These are phyloP conservation scores for Cudoniella acicularis DNA, from an alignment of 495 filamentous ascomycete species.

Conservation along the genomic window DNA sequence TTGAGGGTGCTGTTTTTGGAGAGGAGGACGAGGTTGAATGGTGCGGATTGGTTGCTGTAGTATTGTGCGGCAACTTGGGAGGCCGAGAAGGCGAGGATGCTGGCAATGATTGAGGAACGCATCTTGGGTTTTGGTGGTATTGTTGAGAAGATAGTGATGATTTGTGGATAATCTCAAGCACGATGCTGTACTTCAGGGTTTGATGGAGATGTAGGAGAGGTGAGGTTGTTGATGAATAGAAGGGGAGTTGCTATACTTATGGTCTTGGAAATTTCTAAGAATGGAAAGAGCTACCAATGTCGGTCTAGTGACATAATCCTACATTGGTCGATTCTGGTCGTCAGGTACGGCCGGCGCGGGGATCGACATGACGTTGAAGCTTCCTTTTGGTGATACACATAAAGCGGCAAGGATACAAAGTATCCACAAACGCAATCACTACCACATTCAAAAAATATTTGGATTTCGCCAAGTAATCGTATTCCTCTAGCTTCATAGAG, in stretches of 20 bases:
- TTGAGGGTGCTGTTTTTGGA: slow-evolving; percentile 25
- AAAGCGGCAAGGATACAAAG: too few relatives aligned
- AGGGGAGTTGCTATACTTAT: too few relatives aligned
- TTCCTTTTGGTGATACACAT: background rate
- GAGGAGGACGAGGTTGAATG: slow-evolving; percentile 38
- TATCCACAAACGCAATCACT: too few relatives aligned
- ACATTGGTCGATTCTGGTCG: background rate
- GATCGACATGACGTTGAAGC: background rate
- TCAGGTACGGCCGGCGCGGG: background rate
- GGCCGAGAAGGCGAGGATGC: slow-evolving; percentile 27
- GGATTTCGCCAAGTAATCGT: too few relatives aligned
- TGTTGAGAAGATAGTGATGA: background rate
- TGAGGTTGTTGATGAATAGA: too few relatives aligned
- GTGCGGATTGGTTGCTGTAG: slow-evolving; percentile 32
- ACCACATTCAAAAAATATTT: too few relatives aligned
- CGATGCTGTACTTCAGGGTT: background rate
- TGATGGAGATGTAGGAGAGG: background rate
- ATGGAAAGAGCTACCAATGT: background rate
- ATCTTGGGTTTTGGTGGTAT: slow-evolving; percentile 18
- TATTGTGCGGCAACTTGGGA: slow-evolving; percentile 32
- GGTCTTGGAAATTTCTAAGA: too few relatives aligned
- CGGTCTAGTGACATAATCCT: background rate
- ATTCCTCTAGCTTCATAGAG: too few relatives aligned
- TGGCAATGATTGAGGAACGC: slow-evolving; percentile 28
- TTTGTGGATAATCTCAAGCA: background rate